Evolutionary conservation across 768 basidiomycete species (phyloP).

Genomic region (Pulveroboletus frians): DNA sequence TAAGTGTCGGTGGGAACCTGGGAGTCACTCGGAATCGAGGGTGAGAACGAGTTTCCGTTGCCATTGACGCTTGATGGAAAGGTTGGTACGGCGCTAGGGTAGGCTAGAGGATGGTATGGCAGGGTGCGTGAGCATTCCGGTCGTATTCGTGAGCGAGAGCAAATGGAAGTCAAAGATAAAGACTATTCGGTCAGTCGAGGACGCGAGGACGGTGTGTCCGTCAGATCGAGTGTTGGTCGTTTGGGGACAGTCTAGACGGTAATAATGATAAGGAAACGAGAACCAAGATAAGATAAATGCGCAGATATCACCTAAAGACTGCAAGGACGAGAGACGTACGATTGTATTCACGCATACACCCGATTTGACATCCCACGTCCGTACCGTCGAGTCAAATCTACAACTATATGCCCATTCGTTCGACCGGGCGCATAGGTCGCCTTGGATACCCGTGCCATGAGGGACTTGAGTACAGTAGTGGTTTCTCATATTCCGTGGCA

Average conservation of each 20-base stretch:
- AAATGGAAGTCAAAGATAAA: not conserved
- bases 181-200: not conserved
- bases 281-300: not conserved
- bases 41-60: not conserved
- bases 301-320: too few relatives aligned
- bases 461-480: slow-evolving; percentile 64
- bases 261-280: too few relatives aligned
- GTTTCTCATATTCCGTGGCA: slow-evolving; percentile 64
- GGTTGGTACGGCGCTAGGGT: not conserved
- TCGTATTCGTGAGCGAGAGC: not conserved
- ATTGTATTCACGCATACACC: slow-evolving; percentile 69
- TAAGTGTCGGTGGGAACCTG: slow-evolving; percentile 74
- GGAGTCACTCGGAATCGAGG: slow-evolving; percentile 18
- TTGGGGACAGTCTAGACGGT: slow-evolving; percentile 71
- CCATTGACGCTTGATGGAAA: not conserved
- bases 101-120: not conserved
- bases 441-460: slow-evolving; percentile 75
- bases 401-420: slow-evolving; percentile 23
- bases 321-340: slow-evolving; percentile 31
- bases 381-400: slow-evolving; percentile 87
- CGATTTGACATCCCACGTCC: slow-evolving; percentile 80
- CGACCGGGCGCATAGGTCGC: slow-evolving; percentile 49
- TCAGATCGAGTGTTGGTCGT: slow-evolving; percentile 67
- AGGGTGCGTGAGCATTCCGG: not conserved
- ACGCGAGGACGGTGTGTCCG: not conserved